Conservation (phyloP, 371 early-diverging fungal genomes). For the Syncephalis plumigaleata region DNA sequence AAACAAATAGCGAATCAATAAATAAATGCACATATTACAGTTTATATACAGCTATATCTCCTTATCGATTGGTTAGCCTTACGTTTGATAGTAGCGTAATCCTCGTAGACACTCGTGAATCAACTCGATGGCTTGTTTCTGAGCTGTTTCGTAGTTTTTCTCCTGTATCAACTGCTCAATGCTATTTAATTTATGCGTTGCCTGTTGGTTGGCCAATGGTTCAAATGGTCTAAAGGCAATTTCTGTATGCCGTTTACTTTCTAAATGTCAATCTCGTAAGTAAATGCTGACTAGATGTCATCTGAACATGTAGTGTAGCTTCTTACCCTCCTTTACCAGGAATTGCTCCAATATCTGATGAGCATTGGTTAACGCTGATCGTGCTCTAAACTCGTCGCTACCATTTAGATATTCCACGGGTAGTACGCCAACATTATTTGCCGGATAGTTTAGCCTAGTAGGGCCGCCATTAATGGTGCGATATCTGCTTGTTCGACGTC, state of each 20-base stretch:
- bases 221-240: conserved; percentile 59
- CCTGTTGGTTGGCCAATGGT: conserved; percentile 4
- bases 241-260: conserved; percentile 51
- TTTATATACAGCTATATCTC: too few species aligned
- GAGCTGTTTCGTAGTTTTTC: conserved; percentile 41
- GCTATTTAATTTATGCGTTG: too few species aligned
- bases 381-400: conserved; percentile 46
- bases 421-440: conserved; percentile 83
- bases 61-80: conserved; percentile 1
- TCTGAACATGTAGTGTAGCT: not conserved
- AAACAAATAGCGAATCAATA: too few species aligned
- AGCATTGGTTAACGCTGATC: conserved; percentile 60
- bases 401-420: conserved; percentile 59
- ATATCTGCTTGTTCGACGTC: conserved; percentile 91
- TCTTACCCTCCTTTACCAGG: conserved; percentile 49
- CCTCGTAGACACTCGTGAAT: conserved; percentile 55
- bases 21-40: too few species aligned
- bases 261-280: conserved; percentile 10
- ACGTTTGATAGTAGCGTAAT: conserved; percentile 85
- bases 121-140: conserved; percentile 31
- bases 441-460: conserved; percentile 74
- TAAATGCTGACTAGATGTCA: not conserved
- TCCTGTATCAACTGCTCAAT: conserved; percentile 39
- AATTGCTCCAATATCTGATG: conserved; percentile 70
- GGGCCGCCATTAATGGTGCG: conserved; percentile 84